Base-by-base conservation (phyloP, 169 alveolate species). In the Babesia bigemina region DNA sequence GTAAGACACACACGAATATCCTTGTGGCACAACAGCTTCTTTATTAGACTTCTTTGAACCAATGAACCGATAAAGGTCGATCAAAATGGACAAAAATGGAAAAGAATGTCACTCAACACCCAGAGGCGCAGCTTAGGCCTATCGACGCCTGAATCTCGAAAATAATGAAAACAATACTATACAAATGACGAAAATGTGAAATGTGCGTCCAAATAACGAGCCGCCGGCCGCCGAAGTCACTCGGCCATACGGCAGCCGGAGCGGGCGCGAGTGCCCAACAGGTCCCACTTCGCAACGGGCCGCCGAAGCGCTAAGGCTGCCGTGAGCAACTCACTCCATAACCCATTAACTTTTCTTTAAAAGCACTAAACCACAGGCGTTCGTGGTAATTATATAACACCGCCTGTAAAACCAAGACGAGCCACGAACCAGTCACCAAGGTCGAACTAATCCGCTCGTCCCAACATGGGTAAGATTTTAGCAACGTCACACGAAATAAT, bases 401-500 rank as follows among this genome's bases (percentile, higher is more conserved):
- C 12, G 7, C 42, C 73, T 44, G 49, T 63, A 6, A 48, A 24
- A 22, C 60, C 73, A 33, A 33, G 39, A 33, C 39, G 2, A 4
- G 39, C 39, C 6, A 6, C 39, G 39, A 33, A 44, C 24, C 17
- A 28, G 48, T 49, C 73, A 47, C 14, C 45, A 22, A 28, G 48
- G 16, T 44, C 61, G 49, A n/a, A 45, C 36, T 26, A 11, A 63
- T 63, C 11, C 28, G 0, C 24, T 47, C 60, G 63, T 67, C 26
- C 28, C 67, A 74, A 62, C 39, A 74, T 74, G 84, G 84, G 84
- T 74, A 63, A n/a, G 84, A 63, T 50, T 22, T 9, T 13, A 36
- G 4, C 14, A 33, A 14, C 26, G 4, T 9, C 9, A 22, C 19
- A 21, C 2, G 2, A 17, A 24, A 74, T 42, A 22, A 22, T 36